Evolutionary conservation across 345 rosid species (phyloP), one percentile per base, ranked within the genome.

Genomic region (Balakata baccata): DNA sequence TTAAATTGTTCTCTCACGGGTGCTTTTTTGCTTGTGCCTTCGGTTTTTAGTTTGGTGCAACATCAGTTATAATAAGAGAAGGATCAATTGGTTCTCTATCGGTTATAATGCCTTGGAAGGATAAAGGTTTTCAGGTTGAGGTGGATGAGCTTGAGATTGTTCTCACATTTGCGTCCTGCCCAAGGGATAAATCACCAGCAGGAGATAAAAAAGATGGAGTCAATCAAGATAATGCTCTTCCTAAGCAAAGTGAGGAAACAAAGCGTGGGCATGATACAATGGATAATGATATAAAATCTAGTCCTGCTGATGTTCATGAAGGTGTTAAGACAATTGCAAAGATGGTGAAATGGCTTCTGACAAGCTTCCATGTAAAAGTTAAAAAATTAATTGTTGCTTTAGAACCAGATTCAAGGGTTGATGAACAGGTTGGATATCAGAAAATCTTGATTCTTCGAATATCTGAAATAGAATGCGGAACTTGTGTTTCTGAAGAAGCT

Each of bases 291-390:
- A 78, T 74, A 53, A 87, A 77, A 53, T 70, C 87, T 75, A 75
- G 84, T 13, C 76, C 84, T 34, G 75, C 74, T 59, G 90, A 89
- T 88, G 89, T 95, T 74, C 99, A 95, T 75, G 97, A 95, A 84
- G 99, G 99, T 45, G 99, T 95, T 50, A 95, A 92, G 85, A 86
- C 92, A 9, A 94, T 95, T 81, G 99, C 98, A 0, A 92, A 89
- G 89, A 87, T 95, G 86, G 97, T 95, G 20, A 95, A 88, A 69
- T 88, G 94, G 98, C 83, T 95, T 77, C 86, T 95, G 61, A 82
- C 92, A 11, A 95, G 97, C 74, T 95, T 92, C 80, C 86, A 87
- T 79, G 81, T 91, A 66, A 91, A 83, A 75, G 82, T 95, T 62
- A 89, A 82, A 75, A 92, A 81, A 67, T 51, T 91, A 81, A 89